Conservation (phyloP, 106 monocot species). For the Dioscorea dumetorum region DNA sequence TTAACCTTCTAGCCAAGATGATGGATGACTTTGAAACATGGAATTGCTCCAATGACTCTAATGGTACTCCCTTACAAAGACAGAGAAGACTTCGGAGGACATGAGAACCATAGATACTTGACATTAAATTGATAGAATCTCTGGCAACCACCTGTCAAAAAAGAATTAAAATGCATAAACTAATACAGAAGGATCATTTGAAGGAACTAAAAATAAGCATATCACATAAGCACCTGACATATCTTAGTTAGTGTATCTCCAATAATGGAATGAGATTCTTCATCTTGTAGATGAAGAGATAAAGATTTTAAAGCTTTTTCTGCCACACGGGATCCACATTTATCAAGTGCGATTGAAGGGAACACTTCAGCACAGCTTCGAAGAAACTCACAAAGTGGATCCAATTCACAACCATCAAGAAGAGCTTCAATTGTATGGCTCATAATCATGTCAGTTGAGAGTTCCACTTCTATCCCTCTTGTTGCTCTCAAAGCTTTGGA, state of each 20-base stretch:
- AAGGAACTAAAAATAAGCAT: not conserved
- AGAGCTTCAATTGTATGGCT: slow-evolving; percentile 73
- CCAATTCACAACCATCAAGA: slow-evolving; percentile 81
- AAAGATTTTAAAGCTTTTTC: slow-evolving; percentile 83
- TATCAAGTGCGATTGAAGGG: slow-evolving; percentile 59
- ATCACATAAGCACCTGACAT: slow-evolving; percentile 49
- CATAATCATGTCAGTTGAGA: slow-evolving; percentile 67
- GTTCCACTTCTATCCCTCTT: slow-evolving; percentile 81
- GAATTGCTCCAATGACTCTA: slow-evolving; percentile 53
- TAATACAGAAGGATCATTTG: not conserved
- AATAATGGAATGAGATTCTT: slow-evolving; percentile 39
- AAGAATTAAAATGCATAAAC: slow-evolving; percentile 2
- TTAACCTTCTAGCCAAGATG: slow-evolving; percentile 55
- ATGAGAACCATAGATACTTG: slow-evolving; percentile 77
- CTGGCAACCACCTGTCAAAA: slow-evolving; percentile 48
- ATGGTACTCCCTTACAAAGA: slow-evolving; percentile 76
- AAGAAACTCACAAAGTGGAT: slow-evolving; percentile 72
- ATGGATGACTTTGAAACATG: slow-evolving; percentile 59
- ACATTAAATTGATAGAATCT: slow-evolving; percentile 59
- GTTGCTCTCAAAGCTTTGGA: slow-evolving; percentile 82
- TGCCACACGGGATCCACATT: slow-evolving; percentile 79
- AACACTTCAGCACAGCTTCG: slow-evolving; percentile 36
- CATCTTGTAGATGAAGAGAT: slow-evolving; percentile 51
- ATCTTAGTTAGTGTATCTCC: slow-evolving; percentile 59
- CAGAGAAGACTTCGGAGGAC: slow-evolving; percentile 88